Base-by-base conservation (phyloP, 805 yeast species). In the Spencermartinsiella europaea region DNA sequence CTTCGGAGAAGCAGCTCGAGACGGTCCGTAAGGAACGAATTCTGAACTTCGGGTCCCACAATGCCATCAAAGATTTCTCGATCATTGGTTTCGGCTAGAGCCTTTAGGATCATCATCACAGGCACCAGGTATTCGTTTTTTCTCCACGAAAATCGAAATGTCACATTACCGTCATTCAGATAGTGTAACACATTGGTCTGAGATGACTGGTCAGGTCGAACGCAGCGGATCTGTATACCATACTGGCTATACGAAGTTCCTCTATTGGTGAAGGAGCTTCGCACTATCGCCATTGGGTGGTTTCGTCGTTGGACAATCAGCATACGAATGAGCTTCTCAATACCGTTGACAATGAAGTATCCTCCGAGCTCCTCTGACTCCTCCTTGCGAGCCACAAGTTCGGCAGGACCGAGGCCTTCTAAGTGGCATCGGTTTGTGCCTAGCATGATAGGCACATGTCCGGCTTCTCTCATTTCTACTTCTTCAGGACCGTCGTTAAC, bases 101-200 rank as follows among this genome's bases (percentile, higher is more conserved):
- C 97, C 67, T 89, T 90, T 59, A 93, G 72, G 50, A 93, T 78
- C 95, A 93, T 86, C 64, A 85, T 77, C 5, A 83, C 97, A 1
- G 99, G 98, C 38, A 93, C 84, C 59, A 93, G 73, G 65, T 86
- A 93, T 70, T 93, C 99, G 65, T 88, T 91, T 62, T 93, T 93
- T 61, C 90, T 80, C 98, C 98, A 93, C 4, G 96, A 85, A 64
- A 93, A 93, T 64, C 99, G 77, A 74, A 93, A 88, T 1, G 97
- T 90, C 46, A 90, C 95, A 60, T 85, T 91, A 70, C 99, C 99
- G 62, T 93, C 97, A 59, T 79, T 85, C 61, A 93, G 77, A 65
- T 93, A 93, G 67, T 93, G 99, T 63, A 93, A 74, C n/a, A 90
- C 98, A 63, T 91, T 93, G 3, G 98, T 89, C 69, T 90, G 97